Percentiles rank a stretch among this genome's conserved stretches.
These are phyloP conservation scores for Fusarium goolgardi DNA, from an alignment of 2,329 filamentous ascomycete species.

Conservation along the genomic window DNA sequence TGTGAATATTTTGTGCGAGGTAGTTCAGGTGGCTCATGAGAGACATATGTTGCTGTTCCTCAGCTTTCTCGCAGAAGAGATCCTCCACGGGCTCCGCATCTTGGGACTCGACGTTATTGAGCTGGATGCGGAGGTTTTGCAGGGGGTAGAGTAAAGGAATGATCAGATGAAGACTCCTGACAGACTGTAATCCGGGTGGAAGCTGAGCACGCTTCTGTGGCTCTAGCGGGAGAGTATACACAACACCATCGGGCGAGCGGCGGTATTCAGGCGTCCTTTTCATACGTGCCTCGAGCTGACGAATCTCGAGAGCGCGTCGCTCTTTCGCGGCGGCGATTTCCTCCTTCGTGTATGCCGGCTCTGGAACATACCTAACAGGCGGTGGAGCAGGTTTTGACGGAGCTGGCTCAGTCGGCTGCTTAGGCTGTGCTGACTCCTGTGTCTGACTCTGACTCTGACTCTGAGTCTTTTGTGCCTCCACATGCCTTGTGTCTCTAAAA, in stretches of 20 bases:
- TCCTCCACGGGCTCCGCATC: constrained; percentile 73
- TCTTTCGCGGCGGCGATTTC: constrained; percentile 72
- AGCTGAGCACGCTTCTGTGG: constrained; percentile 71
- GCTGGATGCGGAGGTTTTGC: constrained; percentile 71
- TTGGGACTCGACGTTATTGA: constrained; percentile 70
- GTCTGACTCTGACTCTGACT: constrained; percentile 5
- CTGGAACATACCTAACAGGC: constrained; percentile 53
- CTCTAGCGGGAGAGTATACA: constrained; percentile 77
- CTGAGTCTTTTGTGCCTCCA: constrained; percentile 46
- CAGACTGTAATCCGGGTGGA: constrained; percentile 67
- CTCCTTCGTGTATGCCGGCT: constrained; percentile 65
- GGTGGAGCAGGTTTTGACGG: constrained; percentile 33
- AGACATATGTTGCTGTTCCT: constrained; percentile 68
- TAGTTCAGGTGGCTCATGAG: constrained; percentile 82
- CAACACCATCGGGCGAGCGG: constrained; percentile 75
- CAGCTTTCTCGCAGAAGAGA: constrained; percentile 70
- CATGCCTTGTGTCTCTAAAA: constrained; percentile 67
- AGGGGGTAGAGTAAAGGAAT: constrained; percentile 79
- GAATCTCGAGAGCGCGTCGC: constrained; percentile 72
- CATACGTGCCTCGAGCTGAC: constrained; percentile 81
- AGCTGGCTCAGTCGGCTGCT: constrained; percentile 22
- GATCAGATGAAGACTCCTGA: constrained; percentile 74
- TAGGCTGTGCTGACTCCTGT: constrained; percentile 10
- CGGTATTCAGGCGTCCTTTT: constrained; percentile 73
- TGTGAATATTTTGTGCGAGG: constrained; percentile 76